A percentile compares a stretch with the other conserved stretches of the same genome.
Conservation (phyloP, 805 yeast genomes). For the Cyberlindnera suaveolens region DNA sequence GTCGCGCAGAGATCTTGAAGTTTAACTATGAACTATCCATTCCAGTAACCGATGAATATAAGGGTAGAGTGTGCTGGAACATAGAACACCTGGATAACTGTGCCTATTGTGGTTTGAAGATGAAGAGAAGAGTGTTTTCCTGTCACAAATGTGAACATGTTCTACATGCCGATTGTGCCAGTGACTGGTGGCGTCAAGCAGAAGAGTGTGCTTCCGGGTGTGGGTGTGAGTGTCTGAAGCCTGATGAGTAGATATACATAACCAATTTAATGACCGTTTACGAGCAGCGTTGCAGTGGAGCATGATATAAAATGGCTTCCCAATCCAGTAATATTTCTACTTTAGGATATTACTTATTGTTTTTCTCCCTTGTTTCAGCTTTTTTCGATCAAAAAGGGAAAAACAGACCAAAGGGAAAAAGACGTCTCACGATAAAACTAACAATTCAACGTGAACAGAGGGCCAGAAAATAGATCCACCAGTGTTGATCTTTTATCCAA, state of each 20-base stretch:
- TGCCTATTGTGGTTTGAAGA: constrained; percentile 56
- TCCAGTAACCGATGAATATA: constrained; percentile 29
- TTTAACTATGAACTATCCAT: constrained; percentile 39
- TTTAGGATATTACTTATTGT: no score
- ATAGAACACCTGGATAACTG: constrained; percentile 40
- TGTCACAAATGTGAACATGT: constrained; percentile 78
- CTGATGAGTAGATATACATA: not conserved
- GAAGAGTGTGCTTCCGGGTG: constrained; percentile 78
- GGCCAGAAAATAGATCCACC: no score
- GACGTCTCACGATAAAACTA: no score
- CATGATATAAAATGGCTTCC: no score
- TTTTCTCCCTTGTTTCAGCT: no score
- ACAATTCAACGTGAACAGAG: no score
- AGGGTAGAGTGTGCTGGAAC: constrained; percentile 23
- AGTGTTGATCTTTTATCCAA: no score
- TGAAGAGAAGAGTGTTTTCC: constrained; percentile 52
- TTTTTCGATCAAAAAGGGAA: no score
- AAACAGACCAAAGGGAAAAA: no score
- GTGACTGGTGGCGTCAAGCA: constrained; percentile 64
- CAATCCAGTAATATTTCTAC: no score
- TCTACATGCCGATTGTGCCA: constrained; percentile 72
- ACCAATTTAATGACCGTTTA: no score
- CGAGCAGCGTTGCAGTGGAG: no score
- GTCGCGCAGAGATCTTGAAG: constrained; percentile 72
- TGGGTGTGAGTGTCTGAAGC: constrained; percentile 62